These are phyloP conservation scores for Vanilla planifolia DNA, from an alignment of 106 monocot species.

Conservation along the genomic window DNA sequence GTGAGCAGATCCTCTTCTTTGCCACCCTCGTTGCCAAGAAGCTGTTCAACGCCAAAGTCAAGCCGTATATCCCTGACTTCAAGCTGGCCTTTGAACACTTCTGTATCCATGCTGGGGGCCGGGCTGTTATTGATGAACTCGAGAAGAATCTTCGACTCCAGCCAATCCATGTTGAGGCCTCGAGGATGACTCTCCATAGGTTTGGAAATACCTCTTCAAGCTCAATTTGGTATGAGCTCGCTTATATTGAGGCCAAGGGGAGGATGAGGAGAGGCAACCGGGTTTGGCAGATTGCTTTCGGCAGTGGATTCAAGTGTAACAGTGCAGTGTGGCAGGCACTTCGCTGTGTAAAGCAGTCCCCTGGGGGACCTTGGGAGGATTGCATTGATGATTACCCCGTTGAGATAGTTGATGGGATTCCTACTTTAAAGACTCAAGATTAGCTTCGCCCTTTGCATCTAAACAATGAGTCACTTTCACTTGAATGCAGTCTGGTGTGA, in stretches of 20 bases:
- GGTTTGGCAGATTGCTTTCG: conserved; percentile 23
- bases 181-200: conserved; percentile 19
- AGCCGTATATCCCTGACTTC: conserved; percentile 26
- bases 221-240: conserved; percentile 25
- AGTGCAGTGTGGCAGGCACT: conserved; percentile 32
- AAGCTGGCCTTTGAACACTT: conserved; percentile 24
- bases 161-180: conserved; percentile 18
- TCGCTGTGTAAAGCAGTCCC: conserved; percentile 38
- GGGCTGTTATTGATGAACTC: conserved; percentile 25
- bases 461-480: background rate
- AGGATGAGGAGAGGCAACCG: conserved; percentile 14
- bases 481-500: background rate
- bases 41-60: conserved; percentile 16
- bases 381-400: conserved; percentile 57
- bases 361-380: conserved; percentile 46
- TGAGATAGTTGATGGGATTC: conserved; percentile 43
- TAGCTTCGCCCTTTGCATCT: background rate
- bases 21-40: conserved; percentile 17
- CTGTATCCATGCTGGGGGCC: conserved; percentile 24
- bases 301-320: conserved; percentile 23
- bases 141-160: conserved; percentile 23
- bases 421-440: conserved; percentile 1
- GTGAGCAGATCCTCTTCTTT: conserved; percentile 25
- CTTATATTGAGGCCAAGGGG: conserved; percentile 21
- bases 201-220: conserved; percentile 28